Percentiles rank a stretch among this genome's conserved stretches.
These are phyloP conservation scores for Mitragyna speciosa DNA, from an alignment of 257 asterid species.

Conservation along the genomic window DNA sequence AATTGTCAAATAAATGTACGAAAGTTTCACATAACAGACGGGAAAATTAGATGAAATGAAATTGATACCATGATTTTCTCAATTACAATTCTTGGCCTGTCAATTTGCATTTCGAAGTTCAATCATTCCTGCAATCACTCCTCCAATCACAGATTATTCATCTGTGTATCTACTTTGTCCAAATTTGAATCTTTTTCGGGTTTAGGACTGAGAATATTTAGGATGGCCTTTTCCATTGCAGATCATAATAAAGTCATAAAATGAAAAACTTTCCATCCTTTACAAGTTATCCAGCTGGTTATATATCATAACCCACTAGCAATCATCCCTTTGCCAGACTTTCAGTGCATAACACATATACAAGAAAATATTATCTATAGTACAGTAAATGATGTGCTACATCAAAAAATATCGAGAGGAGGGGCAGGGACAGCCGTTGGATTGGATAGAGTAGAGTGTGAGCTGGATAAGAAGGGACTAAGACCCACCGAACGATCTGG, in stretches of 20 bases:
- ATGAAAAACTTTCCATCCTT: not conserved
- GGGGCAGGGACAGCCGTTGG: conserved; percentile 19
- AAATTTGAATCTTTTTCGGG: not conserved
- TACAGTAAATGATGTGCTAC: not conserved
- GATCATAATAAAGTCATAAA: not conserved
- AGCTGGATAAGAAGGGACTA: not conserved
- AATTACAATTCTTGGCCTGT: not conserved
- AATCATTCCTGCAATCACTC: not conserved
- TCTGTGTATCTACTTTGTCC: too few species aligned
- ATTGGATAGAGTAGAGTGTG: not conserved
- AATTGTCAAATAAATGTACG: not conserved
- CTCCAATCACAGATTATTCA: not conserved
- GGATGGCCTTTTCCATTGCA: not conserved
- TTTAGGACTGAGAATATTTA: not conserved
- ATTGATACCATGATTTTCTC: not conserved
- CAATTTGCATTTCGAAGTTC: not conserved
- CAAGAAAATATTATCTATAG: not conserved
- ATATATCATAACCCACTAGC: not conserved
- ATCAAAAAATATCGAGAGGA: not conserved
- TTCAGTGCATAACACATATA: not conserved
- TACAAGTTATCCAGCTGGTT: not conserved
- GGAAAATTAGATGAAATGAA: too few species aligned
- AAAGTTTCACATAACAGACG: not conserved
- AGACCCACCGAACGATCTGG: conserved; percentile 47
- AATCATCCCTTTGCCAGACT: not conserved